Percentiles rank a stretch among this genome's conserved stretches.
phyloP scores from a whole-genome alignment of 1,139 yeast species.

The Candida sanyaensis region DNA sequence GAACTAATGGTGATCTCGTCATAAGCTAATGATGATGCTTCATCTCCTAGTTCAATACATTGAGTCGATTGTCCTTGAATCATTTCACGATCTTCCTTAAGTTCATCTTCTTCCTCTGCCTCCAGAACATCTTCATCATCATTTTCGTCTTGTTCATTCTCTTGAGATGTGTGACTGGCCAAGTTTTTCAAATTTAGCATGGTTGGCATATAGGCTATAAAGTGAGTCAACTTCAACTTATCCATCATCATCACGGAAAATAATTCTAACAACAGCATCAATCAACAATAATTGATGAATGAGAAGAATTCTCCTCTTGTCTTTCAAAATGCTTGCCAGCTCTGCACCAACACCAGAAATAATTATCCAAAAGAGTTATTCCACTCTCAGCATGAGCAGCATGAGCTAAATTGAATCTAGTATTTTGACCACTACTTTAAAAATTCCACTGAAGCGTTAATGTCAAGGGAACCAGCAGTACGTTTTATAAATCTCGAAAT shows the following conservation, averaged over 20 bases:
- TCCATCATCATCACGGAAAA: constrained; percentile 49
- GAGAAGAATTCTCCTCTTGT: constrained; percentile 45
- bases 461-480: constrained; percentile 37
- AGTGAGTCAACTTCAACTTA: constrained; percentile 36
- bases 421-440: constrained; percentile 52
- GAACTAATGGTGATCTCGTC: constrained; percentile 72
- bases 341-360: constrained; percentile 53
- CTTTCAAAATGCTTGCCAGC: constrained; percentile 43
- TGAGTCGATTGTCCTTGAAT: constrained; percentile 21
- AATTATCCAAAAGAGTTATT: constrained; percentile 45
- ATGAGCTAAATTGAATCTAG: constrained; percentile 47
- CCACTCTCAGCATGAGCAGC: constrained; percentile 45
- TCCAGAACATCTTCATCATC: constrained; percentile 15
- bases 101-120: constrained; percentile 17
- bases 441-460: constrained; percentile 49
- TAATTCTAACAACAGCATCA: constrained; percentile 40
- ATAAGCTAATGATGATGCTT: constrained; percentile 60
- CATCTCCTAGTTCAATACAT: constrained; percentile 18
- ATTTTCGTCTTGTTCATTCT: constrained; percentile 25
- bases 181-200: constrained; percentile 45
- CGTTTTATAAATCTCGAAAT: constrained; percentile 57
- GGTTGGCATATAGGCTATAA: constrained; percentile 34
- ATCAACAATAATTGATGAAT: constrained; percentile 49
- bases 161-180: too few relatives aligned
- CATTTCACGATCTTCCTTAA: constrained; percentile 21